Evolutionary conservation across 2,329 filamentous ascomycete species (phyloP).

Genomic region (Fusarium lyarnte): DNA sequence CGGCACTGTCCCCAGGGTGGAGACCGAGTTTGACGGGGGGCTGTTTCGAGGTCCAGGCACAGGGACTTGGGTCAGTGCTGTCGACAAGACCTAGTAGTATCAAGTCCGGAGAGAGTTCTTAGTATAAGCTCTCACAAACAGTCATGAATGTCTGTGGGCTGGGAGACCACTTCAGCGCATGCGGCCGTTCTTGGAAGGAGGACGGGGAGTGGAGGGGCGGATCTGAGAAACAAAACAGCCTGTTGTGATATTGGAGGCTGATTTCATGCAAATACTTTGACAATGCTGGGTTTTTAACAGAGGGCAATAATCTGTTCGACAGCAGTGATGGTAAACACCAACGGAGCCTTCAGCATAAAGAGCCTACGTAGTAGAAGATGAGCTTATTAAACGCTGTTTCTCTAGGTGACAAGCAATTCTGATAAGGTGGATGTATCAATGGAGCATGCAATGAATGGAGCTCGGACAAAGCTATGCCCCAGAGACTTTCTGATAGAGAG

Average conservation of each 20-base stretch:
- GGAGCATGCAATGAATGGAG: slow-evolving; percentile 38
- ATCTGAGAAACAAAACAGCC: slow-evolving; percentile 42
- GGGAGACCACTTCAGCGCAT: slow-evolving; percentile 50
- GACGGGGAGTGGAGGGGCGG: slow-evolving; percentile 45
- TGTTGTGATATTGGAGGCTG: slow-evolving; percentile 38
- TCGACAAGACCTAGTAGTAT: slow-evolving; percentile 41
- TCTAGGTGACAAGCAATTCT: slow-evolving; percentile 30
- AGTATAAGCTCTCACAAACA: slow-evolving; percentile 35
- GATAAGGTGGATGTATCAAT: slow-evolving; percentile 39
- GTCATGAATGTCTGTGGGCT: slow-evolving; percentile 41
- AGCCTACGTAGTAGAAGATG: slow-evolving; percentile 26
- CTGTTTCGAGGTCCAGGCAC: slow-evolving; percentile 52
- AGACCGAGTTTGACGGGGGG: slow-evolving; percentile 48
- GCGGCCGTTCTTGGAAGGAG: slow-evolving; percentile 62
- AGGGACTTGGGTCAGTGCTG: slow-evolving; percentile 47
- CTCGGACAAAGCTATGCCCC: slow-evolving; percentile 43
- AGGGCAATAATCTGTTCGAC: slow-evolving; percentile 30
- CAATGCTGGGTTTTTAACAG: slow-evolving; percentile 36
- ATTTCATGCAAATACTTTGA: slow-evolving; percentile 36
- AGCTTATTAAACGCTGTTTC: slow-evolving; percentile 34
- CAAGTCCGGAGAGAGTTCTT: slow-evolving; percentile 45
- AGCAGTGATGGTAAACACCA: slow-evolving; percentile 6
- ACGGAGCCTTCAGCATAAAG: slow-evolving; percentile 13
- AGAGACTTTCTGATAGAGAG: slow-evolving; percentile 38
- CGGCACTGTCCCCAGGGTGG: slow-evolving; percentile 61